Percentiles rank a stretch among this genome's conserved stretches.
phyloP scores from a whole-genome alignment of 495 filamentous ascomycete genomes.

The Penicillium alfredii region DNA sequence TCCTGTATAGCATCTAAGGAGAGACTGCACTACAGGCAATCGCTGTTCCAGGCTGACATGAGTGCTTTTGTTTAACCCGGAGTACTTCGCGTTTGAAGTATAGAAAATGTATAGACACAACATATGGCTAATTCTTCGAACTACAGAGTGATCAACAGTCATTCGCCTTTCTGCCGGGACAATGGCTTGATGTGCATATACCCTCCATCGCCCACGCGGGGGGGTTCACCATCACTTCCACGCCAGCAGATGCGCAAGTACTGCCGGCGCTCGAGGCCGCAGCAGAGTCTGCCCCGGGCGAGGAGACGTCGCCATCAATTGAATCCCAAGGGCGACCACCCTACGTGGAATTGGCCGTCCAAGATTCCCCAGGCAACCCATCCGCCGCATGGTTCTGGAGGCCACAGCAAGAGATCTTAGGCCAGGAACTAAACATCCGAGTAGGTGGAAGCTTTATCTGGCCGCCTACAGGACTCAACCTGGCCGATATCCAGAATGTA shows the following conservation, averaged over 20 bases:
- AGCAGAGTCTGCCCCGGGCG: constrained; percentile 13
- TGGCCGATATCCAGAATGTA: constrained; percentile 42
- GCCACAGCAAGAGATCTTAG: constrained; percentile 46
- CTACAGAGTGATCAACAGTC: constrained; percentile 21
- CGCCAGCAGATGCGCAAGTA: constrained; percentile 45
- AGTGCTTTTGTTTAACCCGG: too few species aligned
- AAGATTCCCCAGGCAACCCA: constrained; percentile 57
- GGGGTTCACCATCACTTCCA: constrained; percentile 83
- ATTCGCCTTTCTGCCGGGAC: constrained; percentile 66
- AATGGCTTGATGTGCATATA: constrained; percentile 85
- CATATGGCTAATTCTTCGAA: too few species aligned
- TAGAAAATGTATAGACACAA: too few species aligned
- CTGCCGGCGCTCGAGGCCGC: constrained; percentile 24
- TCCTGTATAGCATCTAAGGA: too few species aligned
- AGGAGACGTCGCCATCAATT: constrained; percentile 16
- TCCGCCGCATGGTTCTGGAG: constrained; percentile 74
- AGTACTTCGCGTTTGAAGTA: too few species aligned
- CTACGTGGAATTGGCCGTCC: constrained; percentile 71
- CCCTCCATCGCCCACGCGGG: constrained; percentile 62
- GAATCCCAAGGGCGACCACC: constrained; percentile 27
- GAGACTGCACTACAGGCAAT: too few species aligned
- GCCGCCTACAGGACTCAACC: constrained; percentile 50
- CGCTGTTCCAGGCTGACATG: too few species aligned
- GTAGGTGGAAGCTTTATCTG: constrained; percentile 78
- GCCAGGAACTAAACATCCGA: constrained; percentile 54